Base-by-base conservation (phyloP, 2,329 filamentous ascomycete species). In the Nothophaeocryptopus gaeumannii region DNA sequence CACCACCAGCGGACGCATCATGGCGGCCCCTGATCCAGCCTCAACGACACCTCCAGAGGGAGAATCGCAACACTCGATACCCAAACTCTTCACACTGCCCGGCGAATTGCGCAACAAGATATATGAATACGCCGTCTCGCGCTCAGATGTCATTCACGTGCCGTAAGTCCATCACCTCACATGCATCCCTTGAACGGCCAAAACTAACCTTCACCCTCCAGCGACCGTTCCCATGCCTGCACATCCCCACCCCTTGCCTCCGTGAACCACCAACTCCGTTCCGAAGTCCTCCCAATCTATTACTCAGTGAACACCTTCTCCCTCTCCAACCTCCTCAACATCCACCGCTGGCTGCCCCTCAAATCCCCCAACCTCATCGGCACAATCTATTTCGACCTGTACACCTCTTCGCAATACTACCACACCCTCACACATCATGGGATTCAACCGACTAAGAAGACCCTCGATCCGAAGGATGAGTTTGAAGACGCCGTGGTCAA, bases 81-180 rank as follows among this genome's bases (percentile, higher is more conserved):
- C 20, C 4, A 26, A 7, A 26, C 20, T 26, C 20, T 26, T 26
- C 20, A 26, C 20, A 4, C 20, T 48, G 5, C 45, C 45, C 8
- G 37, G 29, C 14, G 45, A 47, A 13, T n/a, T 47, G 5, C 36
- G 45, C 29, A 48, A 35, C 29, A 48, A 35, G 11, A 48, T 48
- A 30, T 48, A 42, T 14, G 38, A 29, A 16, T 41, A 34, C 37
- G 45, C 38, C 4, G 36, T 31, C n/a, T 40, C 45, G 9, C 14
- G 16, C 11, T 14, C 29, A 7, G 20, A 26, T 26, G 20, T 26
- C 20, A 26, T 26, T 26, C 20, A 26, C 20, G 20, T 26, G 20
- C 20, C 20, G 20, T 26, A 26, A 26, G 20, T 26, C 20, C 20
- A 26, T 7, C 7, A 26, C 20, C 20, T 26, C 20, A n/a, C n/a